Evolutionary conservation across 176 grass and related monocot genomes (phyloP), one percentile per base, ranked within the genome.

Genomic region (Carex myosuroides): DNA sequence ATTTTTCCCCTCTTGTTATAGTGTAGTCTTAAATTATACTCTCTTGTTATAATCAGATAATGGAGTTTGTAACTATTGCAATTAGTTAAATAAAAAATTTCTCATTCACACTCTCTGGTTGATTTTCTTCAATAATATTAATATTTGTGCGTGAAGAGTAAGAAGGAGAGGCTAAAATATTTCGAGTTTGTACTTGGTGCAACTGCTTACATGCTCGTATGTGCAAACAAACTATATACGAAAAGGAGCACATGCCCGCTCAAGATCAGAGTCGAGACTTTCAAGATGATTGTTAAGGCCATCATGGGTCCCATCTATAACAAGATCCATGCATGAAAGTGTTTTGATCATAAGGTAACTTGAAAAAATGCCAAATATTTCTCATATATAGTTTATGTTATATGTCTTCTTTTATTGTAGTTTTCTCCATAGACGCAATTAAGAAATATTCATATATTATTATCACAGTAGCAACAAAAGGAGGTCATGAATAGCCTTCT

Each of bases 221-320:
- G 85, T 21, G 86, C 87, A 1, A 89, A 91, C 2, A 76, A 82
- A 70, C 66, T 90, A 0, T 98, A 88, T 80, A 90, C 92, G 9
- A 98, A 93, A 85, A 84, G 91, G 60, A 90, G 88, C 11, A 84
- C 92, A 0, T 92, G 95, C 0, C 92, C 95, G 18, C 92, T 98
- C 32, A 92, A 87, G 82, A 92, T 91, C 13, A 87, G 92, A 17
- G 92, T 97, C 1, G 85, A 97, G 85, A 83, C 86, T 60, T 88
- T 97, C 16, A 92, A 97, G 88, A 92, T 87, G 1, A 89, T 90
- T 12, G 94, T 97, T 21, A 94, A 88, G 90, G 88, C 87, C 60
- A 92, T 94, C 63, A 92, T 97, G 2, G 88, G 92, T 3, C 94
- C 92, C 30, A 90, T 97, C 29, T 94, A 94, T 80, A 87, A 94